phyloP scores from a whole-genome alignment of 805 yeast genomes.

The Candida awuae region DNA sequence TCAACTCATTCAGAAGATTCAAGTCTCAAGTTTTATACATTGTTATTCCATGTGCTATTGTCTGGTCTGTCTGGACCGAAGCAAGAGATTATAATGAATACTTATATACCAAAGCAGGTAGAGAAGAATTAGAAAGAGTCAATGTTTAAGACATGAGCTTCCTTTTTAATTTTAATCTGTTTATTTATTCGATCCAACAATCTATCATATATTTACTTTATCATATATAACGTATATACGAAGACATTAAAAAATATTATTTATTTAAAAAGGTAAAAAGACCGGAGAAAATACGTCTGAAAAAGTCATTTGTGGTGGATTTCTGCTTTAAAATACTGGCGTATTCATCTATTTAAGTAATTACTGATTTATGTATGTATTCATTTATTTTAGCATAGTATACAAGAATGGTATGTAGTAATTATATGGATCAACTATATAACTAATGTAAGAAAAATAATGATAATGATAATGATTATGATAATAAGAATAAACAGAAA shows the following conservation, averaged over 20 bases:
- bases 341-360: not conserved
- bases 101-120: conserved; percentile 96
- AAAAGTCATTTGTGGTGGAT: no score
- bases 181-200: not conserved
- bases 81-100: conserved; percentile 88
- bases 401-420: no score
- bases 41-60: conserved; percentile 65
- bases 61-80: conserved; percentile 80
- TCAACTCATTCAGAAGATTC: conserved; percentile 92
- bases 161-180: not conserved
- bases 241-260: no score
- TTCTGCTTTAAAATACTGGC: no score
- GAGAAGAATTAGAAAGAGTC: conserved; percentile 79
- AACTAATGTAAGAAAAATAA: no score
- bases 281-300: no score
- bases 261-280: no score
- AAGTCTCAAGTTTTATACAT: conserved; percentile 76
- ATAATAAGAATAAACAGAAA: no score
- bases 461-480: no score
- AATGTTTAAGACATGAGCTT: conserved; percentile 23
- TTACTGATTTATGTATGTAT: not conserved
- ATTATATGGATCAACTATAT: no score
- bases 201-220: not conserved
- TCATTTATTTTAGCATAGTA: not conserved
- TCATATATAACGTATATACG: no score